Conservation (phyloP, 768 basidiomycete species). For the Megacollybia marginata region DNA sequence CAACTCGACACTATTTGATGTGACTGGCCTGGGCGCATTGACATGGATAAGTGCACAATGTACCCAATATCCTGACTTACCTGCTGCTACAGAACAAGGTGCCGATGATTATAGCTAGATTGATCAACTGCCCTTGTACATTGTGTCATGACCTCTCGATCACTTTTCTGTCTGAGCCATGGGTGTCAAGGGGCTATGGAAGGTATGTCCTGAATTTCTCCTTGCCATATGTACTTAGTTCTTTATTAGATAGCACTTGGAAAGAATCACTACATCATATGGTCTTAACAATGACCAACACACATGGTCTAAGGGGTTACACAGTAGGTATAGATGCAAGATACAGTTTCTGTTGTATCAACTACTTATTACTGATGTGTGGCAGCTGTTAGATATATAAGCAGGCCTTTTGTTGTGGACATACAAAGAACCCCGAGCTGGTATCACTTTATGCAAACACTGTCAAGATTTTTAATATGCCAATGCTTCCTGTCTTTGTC, state of each 20-base stretch:
- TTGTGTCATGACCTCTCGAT: no score
- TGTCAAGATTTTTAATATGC: conserved; percentile 26
- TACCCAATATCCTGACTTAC: no score
- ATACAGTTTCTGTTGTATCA: no score
- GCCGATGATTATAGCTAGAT: no score
- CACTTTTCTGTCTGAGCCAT: not conserved
- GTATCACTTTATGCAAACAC: conserved; percentile 34
- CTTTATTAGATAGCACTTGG: conserved; percentile 20
- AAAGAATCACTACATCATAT: conserved; percentile 24
- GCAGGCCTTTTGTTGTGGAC: conserved; percentile 23
- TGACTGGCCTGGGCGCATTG: no score
- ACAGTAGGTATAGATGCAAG: conserved; percentile 33
- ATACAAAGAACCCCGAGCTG: conserved; percentile 27
- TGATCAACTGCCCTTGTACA: no score
- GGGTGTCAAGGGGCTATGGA: conserved; percentile 11
- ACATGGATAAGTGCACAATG: no score
- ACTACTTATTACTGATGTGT: no score
- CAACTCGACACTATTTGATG: no score
- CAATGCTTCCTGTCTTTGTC: conserved; percentile 36
- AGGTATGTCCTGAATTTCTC: conserved; percentile 1
- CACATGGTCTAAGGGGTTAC: conserved; percentile 21
- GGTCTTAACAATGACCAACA: conserved; percentile 18
- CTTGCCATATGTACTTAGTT: not conserved
- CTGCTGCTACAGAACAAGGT: no score
- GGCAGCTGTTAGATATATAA: conserved; percentile 10